phyloP scores from a whole-genome alignment of 805 yeast species.

The Ascoidea rubescens region DNA sequence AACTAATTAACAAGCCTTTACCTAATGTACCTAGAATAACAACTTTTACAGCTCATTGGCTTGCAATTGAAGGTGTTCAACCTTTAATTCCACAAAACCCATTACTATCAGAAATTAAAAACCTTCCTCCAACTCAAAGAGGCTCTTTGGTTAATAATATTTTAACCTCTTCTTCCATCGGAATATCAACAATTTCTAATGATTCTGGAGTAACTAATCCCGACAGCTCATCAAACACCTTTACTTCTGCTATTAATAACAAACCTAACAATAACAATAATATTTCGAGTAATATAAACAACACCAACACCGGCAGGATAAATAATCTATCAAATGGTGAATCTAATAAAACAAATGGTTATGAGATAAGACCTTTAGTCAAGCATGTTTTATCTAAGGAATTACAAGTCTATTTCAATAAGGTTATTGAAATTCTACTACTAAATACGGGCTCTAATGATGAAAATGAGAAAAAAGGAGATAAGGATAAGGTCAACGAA shows the following conservation, averaged over 20 bases:
- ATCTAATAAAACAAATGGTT: neutral
- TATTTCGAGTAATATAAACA: no score
- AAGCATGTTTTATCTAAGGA: conserved; percentile 93
- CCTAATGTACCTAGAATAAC: conserved; percentile 92
- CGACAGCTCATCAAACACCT: neutral
- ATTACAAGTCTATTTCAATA: conserved; percentile 84
- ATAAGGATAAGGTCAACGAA: conserved; percentile 15
- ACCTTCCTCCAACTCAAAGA: conserved; percentile 61
- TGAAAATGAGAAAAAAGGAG: conserved; percentile 25
- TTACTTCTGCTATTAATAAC: neutral
- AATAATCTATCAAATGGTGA: neutral
- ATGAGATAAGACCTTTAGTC: conserved; percentile 75
- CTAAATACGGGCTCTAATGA: neutral
- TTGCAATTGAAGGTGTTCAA: conserved; percentile 97
- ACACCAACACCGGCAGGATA: no score
- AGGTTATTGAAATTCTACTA: conserved; percentile 67
- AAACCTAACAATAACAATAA: neutral
- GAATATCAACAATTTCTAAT: conserved; percentile 5
- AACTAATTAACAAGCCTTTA: conserved; percentile 80
- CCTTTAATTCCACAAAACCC: conserved; percentile 98
- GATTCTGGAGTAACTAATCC: neutral
- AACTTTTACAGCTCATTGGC: conserved; percentile 92
- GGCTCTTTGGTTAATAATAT: conserved; percentile 66
- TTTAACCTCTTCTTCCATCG: conserved; percentile 32
- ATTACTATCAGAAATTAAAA: conserved; percentile 55